Conservation (phyloP, 2,329 filamentous ascomycete species). For the Lasiodiplodia hormozganensis region DNA sequence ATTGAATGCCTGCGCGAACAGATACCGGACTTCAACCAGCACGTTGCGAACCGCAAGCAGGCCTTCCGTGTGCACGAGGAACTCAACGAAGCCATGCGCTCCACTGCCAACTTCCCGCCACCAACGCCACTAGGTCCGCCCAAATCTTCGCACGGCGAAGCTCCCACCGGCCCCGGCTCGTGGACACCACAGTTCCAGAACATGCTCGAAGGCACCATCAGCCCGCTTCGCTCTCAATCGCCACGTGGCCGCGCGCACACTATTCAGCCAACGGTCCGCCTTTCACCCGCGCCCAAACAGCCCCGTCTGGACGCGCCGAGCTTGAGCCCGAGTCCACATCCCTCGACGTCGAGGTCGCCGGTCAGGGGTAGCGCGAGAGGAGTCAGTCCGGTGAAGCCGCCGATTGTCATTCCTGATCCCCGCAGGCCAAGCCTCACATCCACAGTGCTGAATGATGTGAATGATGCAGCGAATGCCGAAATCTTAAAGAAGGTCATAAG, state of each 20-base stretch:
- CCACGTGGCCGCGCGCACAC: slow-evolving; percentile 44
- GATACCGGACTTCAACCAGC: slow-evolving; percentile 55
- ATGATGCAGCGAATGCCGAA: slow-evolving; percentile 35
- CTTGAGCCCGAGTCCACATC: not conserved
- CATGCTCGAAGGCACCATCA: slow-evolving; percentile 40
- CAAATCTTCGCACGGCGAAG: slow-evolving; percentile 13
- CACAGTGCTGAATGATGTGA: slow-evolving; percentile 24
- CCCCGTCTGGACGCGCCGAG: not conserved
- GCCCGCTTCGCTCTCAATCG: slow-evolving; percentile 44
- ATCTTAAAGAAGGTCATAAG: slow-evolving; percentile 45
- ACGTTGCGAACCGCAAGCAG: slow-evolving; percentile 56
- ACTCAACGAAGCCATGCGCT: slow-evolving; percentile 49
- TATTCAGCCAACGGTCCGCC: slow-evolving; percentile 14
- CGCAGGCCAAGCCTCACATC: slow-evolving; percentile 1
- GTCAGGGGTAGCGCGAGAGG: slow-evolving; percentile 2
- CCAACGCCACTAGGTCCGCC: slow-evolving; percentile 33
- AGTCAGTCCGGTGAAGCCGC: slow-evolving; percentile 4
- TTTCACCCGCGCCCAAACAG: slow-evolving; percentile 4
- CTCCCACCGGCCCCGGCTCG: slow-evolving; percentile 35
- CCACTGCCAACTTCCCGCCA: slow-evolving; percentile 36
- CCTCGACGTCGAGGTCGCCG: slow-evolving; percentile 2
- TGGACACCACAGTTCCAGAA: slow-evolving; percentile 46
- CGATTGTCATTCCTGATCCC: not conserved
- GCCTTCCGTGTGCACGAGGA: slow-evolving; percentile 57
- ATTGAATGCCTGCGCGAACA: slow-evolving; percentile 51